phyloP scores from a whole-genome alignment of 2,329 filamentous ascomycete genomes.

The Xylogone sp. region DNA sequence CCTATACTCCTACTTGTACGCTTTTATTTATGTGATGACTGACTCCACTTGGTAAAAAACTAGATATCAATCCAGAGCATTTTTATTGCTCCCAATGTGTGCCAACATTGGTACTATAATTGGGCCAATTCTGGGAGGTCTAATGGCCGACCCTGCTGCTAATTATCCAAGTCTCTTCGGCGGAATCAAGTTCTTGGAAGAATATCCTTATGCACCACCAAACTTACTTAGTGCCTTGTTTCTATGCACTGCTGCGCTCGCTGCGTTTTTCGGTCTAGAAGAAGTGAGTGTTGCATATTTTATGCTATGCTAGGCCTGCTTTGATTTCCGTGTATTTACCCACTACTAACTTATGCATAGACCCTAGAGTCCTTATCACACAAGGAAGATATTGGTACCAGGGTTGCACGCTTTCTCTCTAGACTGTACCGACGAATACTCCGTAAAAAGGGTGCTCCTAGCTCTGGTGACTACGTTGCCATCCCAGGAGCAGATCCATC shows the following conservation, averaged over 20 bases:
- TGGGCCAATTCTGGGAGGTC: constrained; percentile 30
- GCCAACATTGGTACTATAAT: constrained; percentile 52
- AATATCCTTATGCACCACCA: constrained; percentile 39
- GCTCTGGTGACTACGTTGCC: constrained; percentile 12
- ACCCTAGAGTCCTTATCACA: constrained; percentile 31
- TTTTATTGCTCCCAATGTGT: constrained; percentile 50
- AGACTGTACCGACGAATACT: constrained; percentile 9
- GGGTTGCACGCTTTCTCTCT: constrained; percentile 13
- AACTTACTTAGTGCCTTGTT: constrained; percentile 33
- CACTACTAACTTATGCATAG: constrained; percentile 17
- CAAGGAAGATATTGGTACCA: constrained; percentile 21
- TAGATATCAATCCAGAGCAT: constrained; percentile 61
- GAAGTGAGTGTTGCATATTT: constrained; percentile 9
- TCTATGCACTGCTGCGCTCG: constrained; percentile 20
- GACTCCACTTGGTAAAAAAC: too few species aligned
- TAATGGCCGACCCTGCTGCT: constrained; percentile 37
- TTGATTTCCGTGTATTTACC: not conserved
- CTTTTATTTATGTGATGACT: too few species aligned
- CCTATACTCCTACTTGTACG: too few species aligned
- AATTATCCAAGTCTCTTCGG: constrained; percentile 33
- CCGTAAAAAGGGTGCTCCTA: not conserved
- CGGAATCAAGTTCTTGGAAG: constrained; percentile 32
- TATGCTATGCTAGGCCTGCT: too few species aligned
- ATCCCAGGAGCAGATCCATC: constrained; percentile 10
- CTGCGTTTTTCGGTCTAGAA: constrained; percentile 30